A percentile compares a stretch with the other conserved stretches of the same genome.
phyloP scores from a whole-genome alignment of 805 yeast species.

The Wickerhamomyces chaumierensis region DNA sequence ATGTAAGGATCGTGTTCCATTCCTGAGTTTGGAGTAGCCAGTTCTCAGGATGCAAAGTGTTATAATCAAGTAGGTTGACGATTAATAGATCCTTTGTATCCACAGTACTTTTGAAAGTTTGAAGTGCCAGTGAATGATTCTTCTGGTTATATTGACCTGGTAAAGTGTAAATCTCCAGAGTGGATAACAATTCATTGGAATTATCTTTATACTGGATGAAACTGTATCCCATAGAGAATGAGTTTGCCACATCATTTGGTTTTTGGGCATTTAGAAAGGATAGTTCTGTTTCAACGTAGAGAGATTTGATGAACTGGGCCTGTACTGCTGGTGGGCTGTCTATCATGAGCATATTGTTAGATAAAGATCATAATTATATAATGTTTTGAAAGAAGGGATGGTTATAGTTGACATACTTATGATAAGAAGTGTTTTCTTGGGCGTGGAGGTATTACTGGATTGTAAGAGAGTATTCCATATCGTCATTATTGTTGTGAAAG shows the following conservation, averaged over 20 bases:
- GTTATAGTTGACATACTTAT: not conserved
- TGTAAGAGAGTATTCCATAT: not conserved
- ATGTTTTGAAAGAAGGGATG: no score
- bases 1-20: not conserved
- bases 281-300: constrained; percentile 3
- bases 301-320: constrained; percentile 5
- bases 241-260: constrained; percentile 5
- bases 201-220: constrained; percentile 11
- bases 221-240: constrained; percentile 11
- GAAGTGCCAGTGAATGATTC: not conserved
- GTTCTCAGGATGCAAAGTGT: constrained; percentile 4
- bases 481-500: not conserved
- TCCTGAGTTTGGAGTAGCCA: constrained; percentile 6
- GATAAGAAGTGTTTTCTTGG: not conserved
- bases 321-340: constrained; percentile 11
- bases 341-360: not conserved
- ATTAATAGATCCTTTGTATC: constrained; percentile 3
- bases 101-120: not conserved
- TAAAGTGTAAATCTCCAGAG: constrained; percentile 11
- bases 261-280: constrained; percentile 2
- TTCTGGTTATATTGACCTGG: constrained; percentile 1
- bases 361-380: no score
- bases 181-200: constrained; percentile 8
- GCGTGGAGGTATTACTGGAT: not conserved
- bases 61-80: constrained; percentile 11